Percentiles rank a stretch among this genome's conserved stretches.
phyloP scores from a whole-genome alignment of 352 stramenopile genomes.

The Phytopythium montanum region DNA sequence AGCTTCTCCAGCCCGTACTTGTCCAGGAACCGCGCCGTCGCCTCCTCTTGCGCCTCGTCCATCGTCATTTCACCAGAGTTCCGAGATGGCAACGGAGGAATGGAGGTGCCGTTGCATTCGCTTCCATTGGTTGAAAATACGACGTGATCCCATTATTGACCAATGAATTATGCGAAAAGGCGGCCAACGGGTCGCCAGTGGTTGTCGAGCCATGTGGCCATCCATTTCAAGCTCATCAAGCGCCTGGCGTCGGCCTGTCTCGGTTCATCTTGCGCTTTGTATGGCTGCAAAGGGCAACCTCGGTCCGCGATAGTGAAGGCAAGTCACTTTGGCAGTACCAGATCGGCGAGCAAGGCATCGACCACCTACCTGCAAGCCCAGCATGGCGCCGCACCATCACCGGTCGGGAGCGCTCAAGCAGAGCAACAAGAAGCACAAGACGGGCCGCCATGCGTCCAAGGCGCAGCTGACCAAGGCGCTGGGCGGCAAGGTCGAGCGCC shows the following conservation, averaged over 20 bases:
- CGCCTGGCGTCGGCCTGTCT: not conserved
- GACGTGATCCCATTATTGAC: conserved; percentile 1
- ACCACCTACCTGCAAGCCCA: too few species aligned
- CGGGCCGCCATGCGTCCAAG: conserved; percentile 81
- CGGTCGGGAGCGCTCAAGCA: conserved; percentile 88
- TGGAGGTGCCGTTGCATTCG: not conserved
- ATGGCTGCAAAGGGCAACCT: not conserved
- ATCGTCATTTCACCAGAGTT: conserved; percentile 13
- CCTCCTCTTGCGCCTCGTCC: conserved; percentile 9
- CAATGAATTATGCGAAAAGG: not conserved
- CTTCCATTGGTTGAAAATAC: not conserved
- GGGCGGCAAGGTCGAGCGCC: conserved; percentile 74
- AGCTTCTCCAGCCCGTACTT: conserved; percentile 72
- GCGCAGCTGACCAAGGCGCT: conserved; percentile 55
- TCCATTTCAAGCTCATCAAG: conserved; percentile 2
- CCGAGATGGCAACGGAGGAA: not conserved
- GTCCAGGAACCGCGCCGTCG: conserved; percentile 41
- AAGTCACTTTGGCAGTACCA: not conserved
- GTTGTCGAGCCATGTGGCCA: not conserved
- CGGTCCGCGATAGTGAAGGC: not conserved
- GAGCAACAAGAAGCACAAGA: conserved; percentile 92
- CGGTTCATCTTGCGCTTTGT: conserved; percentile 2
- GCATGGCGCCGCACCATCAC: conserved; percentile 79
- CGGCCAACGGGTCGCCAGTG: conserved; percentile 7
- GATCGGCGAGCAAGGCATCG: not conserved